Conservation (phyloP, 2,329 filamentous ascomycete genomes). For the Aspergillus ustus region DNA sequence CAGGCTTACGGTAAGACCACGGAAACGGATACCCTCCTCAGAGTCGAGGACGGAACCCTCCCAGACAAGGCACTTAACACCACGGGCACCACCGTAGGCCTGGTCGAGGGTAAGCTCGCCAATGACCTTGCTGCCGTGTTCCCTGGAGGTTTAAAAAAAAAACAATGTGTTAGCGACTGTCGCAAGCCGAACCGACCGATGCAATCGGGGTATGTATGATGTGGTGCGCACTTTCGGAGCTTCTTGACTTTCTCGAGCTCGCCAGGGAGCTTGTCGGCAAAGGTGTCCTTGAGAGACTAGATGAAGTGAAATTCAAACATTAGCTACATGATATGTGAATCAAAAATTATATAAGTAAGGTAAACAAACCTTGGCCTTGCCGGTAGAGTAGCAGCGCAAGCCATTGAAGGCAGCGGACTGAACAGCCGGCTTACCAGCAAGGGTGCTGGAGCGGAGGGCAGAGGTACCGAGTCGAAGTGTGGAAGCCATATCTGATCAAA, state of each 20-base stretch:
- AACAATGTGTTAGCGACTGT: constrained; percentile 26
- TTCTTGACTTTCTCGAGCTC: constrained; percentile 99
- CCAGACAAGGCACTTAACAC: constrained; percentile 98
- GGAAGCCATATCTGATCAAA: constrained; percentile 72
- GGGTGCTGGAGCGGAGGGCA: constrained; percentile 77
- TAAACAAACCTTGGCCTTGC: constrained; percentile 75
- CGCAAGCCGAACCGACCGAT: neutral
- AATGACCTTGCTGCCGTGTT: constrained; percentile 91
- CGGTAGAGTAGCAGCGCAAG: constrained; percentile 85
- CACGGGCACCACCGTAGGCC: constrained; percentile 98
- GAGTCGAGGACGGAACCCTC: constrained; percentile 97
- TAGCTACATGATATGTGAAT: constrained; percentile 23
- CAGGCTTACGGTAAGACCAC: constrained; percentile 79
- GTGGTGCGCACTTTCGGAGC: constrained; percentile 85
- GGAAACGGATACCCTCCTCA: constrained; percentile 99
- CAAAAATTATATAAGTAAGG: constrained; percentile 26
- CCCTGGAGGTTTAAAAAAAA: constrained; percentile 59
- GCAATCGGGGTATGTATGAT: neutral
- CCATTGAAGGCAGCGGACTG: constrained; percentile 77
- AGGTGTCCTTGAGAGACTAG: constrained; percentile 96
- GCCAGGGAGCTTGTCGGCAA: constrained; percentile 91
- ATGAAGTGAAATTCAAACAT: constrained; percentile 26
- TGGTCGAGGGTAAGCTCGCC: constrained; percentile 99
- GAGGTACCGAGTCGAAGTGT: constrained; percentile 79
- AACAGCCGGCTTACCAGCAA: constrained; percentile 69